Evolutionary conservation across 352 stramenopile genomes (phyloP).

Genomic region (Thalassiosira ordinaria): DNA sequence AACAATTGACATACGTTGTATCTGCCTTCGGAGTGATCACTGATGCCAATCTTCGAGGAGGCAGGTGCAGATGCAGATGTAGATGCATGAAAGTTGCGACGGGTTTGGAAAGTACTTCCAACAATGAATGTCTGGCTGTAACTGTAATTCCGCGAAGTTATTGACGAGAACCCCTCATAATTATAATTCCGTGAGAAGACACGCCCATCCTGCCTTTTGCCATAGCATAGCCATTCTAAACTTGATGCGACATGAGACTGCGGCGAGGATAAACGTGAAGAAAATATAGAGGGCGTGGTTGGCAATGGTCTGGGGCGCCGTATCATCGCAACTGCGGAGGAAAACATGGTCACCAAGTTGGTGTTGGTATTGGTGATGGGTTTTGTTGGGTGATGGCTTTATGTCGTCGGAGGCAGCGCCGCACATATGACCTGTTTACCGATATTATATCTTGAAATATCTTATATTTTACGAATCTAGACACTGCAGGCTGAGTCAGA

Average conservation of each 20-base stretch:
- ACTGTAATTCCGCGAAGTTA: neutral
- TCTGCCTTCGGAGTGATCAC: neutral
- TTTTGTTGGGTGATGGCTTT: neutral
- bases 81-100: conserved; percentile 8
- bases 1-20: conserved; percentile 17
- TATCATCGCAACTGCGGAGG: no score
- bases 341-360: no score
- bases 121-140: neutral
- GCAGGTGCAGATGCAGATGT: neutral
- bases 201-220: neutral
- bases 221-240: neutral
- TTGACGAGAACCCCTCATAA: neutral
- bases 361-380: neutral
- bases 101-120: neutral
- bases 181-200: neutral
- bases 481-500: no score
- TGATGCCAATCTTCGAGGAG: neutral
- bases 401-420: no score
- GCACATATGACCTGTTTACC: no score
- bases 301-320: conserved; percentile 1
- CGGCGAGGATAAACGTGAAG: neutral
- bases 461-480: no score
- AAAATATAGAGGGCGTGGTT: neutral
- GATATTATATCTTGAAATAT: no score
- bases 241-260: neutral